Conservation (phyloP, 2,329 filamentous ascomycete genomes). For the Hypoxylon sp. region DNA sequence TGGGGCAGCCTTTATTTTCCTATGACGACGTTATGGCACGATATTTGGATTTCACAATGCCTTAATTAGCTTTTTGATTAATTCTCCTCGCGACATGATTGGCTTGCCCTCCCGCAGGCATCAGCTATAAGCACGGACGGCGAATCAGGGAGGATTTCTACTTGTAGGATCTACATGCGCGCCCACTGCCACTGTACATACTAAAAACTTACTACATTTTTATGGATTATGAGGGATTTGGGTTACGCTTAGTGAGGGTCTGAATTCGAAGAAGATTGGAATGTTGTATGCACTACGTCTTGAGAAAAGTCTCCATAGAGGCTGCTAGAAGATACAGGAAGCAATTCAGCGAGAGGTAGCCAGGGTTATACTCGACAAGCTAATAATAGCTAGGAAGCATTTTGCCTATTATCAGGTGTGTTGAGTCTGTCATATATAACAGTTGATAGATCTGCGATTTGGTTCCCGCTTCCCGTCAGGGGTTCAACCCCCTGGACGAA, state of each 20-base stretch:
- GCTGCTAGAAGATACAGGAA: not conserved
- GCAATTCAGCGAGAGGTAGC: not conserved
- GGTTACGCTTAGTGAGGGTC: constrained; percentile 22
- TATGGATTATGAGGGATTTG: constrained; percentile 22
- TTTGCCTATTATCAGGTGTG: constrained; percentile 12
- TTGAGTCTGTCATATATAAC: constrained; percentile 36
- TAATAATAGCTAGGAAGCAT: not conserved
- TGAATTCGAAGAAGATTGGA: constrained; percentile 1
- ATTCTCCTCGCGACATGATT: constrained; percentile 27
- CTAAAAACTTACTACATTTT: constrained; percentile 36
- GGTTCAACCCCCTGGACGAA: constrained; percentile 26
- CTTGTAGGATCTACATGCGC: constrained; percentile 34
- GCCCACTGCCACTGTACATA: constrained; percentile 29
- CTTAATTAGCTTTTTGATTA: constrained; percentile 43
- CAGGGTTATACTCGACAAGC: not conserved
- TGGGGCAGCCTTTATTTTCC: constrained; percentile 34
- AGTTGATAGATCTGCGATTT: constrained; percentile 43
- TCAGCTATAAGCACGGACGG: constrained; percentile 32
- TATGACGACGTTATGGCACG: constrained; percentile 46
- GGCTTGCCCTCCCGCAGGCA: constrained; percentile 37
- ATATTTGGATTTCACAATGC: constrained; percentile 34
- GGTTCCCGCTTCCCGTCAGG: constrained; percentile 41
- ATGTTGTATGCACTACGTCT: not conserved
- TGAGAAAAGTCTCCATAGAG: not conserved
- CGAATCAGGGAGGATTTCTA: constrained; percentile 28